Percentiles rank a stretch among this genome's conserved stretches.
phyloP scores from a whole-genome alignment of 129 eudicot species.

The Chrysanthemum makinoi region DNA sequence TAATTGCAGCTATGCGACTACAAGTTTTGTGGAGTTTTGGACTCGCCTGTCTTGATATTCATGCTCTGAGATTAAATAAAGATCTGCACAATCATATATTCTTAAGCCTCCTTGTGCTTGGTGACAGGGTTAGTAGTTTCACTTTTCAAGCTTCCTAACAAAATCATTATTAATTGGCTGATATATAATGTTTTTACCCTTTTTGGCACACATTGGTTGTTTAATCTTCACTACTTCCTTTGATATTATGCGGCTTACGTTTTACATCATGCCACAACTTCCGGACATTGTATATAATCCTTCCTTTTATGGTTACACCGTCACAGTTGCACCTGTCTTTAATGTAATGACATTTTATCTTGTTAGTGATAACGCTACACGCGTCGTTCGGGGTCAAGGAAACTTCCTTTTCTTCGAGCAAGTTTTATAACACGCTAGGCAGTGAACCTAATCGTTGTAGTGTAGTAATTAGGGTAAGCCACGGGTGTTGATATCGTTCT shows the following conservation, averaged over 20 bases:
- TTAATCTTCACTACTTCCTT: neutral
- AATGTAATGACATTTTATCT: too few species aligned
- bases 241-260: neutral
- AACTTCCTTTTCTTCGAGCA: too few species aligned
- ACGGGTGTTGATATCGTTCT: too few species aligned
- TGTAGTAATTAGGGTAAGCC: too few species aligned
- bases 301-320: too few species aligned
- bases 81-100: conserved; percentile 55
- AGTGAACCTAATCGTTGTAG: too few species aligned
- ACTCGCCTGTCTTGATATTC: conserved; percentile 75
- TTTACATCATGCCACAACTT: neutral
- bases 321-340: too few species aligned
- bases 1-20: conserved; percentile 84
- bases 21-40: conserved; percentile 79
- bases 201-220: neutral
- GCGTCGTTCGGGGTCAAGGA: too few species aligned
- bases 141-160: conserved; percentile 4
- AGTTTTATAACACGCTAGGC: too few species aligned
- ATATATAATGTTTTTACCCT: neutral
- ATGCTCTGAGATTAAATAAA: conserved; percentile 56
- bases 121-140: conserved; percentile 70
- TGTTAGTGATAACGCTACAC: too few species aligned
- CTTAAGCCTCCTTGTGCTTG: conserved; percentile 65
- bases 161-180: neutral
- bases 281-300: neutral